These are phyloP conservation scores for Xylogone sp. DNA, from an alignment of 2,329 filamentous ascomycete genomes.

Conservation along the genomic window DNA sequence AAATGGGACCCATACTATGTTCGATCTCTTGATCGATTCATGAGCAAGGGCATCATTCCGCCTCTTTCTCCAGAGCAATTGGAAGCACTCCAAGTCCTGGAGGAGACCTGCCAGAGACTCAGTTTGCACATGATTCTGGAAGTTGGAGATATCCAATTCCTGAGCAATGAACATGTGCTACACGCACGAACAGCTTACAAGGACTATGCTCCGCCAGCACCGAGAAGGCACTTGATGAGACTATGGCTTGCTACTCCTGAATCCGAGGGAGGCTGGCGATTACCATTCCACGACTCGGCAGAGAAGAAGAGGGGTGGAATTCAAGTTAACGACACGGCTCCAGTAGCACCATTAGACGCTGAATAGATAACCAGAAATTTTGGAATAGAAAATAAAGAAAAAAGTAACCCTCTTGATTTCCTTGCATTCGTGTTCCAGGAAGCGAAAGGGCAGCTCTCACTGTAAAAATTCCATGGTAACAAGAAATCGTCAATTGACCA, in stretches of 20 bases:
- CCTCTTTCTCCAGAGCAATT: slow-evolving; percentile 65
- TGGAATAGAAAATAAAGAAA: not conserved
- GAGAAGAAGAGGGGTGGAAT: slow-evolving; percentile 88
- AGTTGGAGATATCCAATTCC: slow-evolving; percentile 83
- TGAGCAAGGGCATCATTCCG: slow-evolving; percentile 68
- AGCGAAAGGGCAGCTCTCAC: no score
- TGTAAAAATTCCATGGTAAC: no score
- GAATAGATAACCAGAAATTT: slow-evolving; percentile 47
- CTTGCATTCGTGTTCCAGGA: no score
- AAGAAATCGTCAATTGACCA: no score
- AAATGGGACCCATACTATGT: slow-evolving; percentile 94
- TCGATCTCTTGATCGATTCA: slow-evolving; percentile 70
- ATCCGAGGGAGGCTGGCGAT: slow-evolving; percentile 76
- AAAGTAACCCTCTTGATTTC: not conserved
- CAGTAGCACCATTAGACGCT: slow-evolving; percentile 71
- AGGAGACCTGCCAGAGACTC: slow-evolving; percentile 70
- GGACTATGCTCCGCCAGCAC: slow-evolving; percentile 63
- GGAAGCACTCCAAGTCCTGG: slow-evolving; percentile 65
- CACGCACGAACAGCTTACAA: slow-evolving; percentile 80
- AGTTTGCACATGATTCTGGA: slow-evolving; percentile 83
- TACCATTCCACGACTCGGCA: slow-evolving; percentile 76
- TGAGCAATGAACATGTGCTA: slow-evolving; percentile 75
- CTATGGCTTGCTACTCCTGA: slow-evolving; percentile 83
- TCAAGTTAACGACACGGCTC: slow-evolving; percentile 77
- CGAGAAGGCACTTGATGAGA: slow-evolving; percentile 74